phyloP scores from a whole-genome alignment of 2,329 filamentous ascomycete genomes.

The Penicillium decumbens region DNA sequence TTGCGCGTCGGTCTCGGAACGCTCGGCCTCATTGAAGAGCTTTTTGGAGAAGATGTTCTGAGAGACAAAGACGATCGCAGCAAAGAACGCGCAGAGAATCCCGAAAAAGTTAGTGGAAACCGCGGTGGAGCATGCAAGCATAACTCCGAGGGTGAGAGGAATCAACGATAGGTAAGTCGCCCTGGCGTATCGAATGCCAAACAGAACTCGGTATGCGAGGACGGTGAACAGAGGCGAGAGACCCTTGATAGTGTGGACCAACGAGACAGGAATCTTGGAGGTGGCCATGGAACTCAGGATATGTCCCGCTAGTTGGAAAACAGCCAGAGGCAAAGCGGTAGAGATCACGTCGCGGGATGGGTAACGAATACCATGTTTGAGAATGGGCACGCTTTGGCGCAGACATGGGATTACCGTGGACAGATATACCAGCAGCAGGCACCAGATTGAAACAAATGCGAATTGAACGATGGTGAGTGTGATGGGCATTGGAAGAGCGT shows the following conservation, averaged over 20 bases:
- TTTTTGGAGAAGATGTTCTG: slow-evolving; percentile 99
- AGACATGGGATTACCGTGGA: slow-evolving; percentile 68
- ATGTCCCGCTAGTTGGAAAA: slow-evolving; percentile 91
- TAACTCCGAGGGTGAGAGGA: slow-evolving; percentile 90
- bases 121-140: slow-evolving; percentile 90
- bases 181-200: slow-evolving; percentile 78
- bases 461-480: slow-evolving; percentile 93
- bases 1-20: slow-evolving; percentile 70
- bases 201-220: slow-evolving; percentile 82
- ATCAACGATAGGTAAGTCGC: slow-evolving; percentile 84
- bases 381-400: slow-evolving; percentile 66
- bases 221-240: slow-evolving; percentile 95
- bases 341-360: slow-evolving; percentile 76
- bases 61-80: slow-evolving; percentile 91
- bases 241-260: slow-evolving; percentile 98
- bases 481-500: slow-evolving; percentile 81
- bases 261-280: slow-evolving; percentile 87
- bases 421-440: slow-evolving; percentile 71
- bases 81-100: slow-evolving; percentile 80
- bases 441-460: slow-evolving; percentile 84
- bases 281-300: slow-evolving; percentile 92
- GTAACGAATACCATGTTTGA: slow-evolving; percentile 76
- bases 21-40: slow-evolving; percentile 89
- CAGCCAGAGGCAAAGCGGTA: slow-evolving; percentile 83
- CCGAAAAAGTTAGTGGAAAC: slow-evolving; percentile 85